These are phyloP conservation scores for Talaromyces liani DNA, from an alignment of 495 filamentous ascomycete species.

Conservation along the genomic window DNA sequence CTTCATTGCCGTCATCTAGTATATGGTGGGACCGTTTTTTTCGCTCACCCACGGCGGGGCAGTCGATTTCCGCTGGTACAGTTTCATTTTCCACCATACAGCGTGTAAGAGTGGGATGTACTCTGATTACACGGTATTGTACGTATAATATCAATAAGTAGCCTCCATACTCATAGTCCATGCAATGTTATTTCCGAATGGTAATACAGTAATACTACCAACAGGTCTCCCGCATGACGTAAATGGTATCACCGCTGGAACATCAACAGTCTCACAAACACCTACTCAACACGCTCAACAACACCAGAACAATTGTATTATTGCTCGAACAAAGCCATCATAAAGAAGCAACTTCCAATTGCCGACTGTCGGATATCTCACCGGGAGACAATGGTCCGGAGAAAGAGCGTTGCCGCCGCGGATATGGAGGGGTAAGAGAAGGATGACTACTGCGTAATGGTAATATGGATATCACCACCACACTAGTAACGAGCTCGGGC, in stretches of 20 bases:
- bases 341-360: not conserved
- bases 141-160: not conserved
- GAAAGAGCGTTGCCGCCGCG: not conserved
- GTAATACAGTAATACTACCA: too few species aligned
- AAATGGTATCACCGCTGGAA: not conserved
- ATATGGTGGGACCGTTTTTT: not conserved
- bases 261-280: not conserved
- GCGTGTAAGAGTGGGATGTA: not conserved
- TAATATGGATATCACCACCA: not conserved
- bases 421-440: conserved; percentile 2
- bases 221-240: not conserved
- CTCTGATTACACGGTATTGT: not conserved
- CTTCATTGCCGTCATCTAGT: not conserved
- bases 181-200: not conserved
- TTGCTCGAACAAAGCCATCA: not conserved
- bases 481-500: not conserved
- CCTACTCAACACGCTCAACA: not conserved
- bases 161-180: not conserved
- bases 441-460: not conserved
- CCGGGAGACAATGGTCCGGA: conserved; percentile 9
- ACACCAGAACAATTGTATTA: not conserved
- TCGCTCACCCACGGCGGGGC: not conserved
- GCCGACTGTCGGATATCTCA: conserved; percentile 5
- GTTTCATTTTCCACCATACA: not conserved
- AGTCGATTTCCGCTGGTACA: not conserved